Conservation (phyloP, 108 stramenopile species). For the Nitzschia putrida region DNA sequence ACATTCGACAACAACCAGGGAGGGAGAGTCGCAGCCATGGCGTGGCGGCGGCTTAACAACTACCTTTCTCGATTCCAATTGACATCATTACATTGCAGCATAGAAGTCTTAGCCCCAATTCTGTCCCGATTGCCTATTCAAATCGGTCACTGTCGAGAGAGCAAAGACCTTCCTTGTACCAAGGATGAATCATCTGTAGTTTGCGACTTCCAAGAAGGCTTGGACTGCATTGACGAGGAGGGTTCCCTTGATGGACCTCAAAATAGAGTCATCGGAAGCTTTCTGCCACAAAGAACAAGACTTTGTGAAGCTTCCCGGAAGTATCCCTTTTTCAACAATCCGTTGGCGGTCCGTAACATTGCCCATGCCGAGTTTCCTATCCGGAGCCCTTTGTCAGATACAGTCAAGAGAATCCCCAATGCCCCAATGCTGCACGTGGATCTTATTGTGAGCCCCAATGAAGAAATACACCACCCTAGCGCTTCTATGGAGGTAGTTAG, state of each 20-base stretch:
- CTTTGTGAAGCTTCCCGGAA: background rate
- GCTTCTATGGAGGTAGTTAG: conserved; percentile 67
- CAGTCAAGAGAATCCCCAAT: background rate
- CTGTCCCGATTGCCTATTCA: conserved; percentile 55
- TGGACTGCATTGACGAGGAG: background rate
- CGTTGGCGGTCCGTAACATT: conserved; percentile 58
- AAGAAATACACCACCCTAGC: conserved; percentile 3
- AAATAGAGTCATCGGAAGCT: background rate
- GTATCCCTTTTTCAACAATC: conserved; percentile 1
- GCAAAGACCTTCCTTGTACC: no score
- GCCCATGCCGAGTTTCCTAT: conserved; percentile 63
- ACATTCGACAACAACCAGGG: conserved; percentile 48
- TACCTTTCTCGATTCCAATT: conserved; percentile 83
- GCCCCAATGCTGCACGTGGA: conserved; percentile 55
- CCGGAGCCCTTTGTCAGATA: conserved; percentile 6
- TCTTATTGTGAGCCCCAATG: conserved; percentile 61
- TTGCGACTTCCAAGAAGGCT: background rate
- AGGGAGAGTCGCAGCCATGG: conserved; percentile 49
- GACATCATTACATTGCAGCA: conserved; percentile 59
- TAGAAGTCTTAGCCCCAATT: conserved; percentile 79
- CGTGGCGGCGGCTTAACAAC: conserved; percentile 78
- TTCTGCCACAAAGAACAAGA: background rate
- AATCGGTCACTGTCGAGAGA: background rate
- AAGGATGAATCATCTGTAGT: no score
- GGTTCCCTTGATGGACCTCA: background rate